These are phyloP conservation scores for Sarocladium strictum DNA, from an alignment of 2,329 filamentous ascomycete genomes.

Conservation along the genomic window DNA sequence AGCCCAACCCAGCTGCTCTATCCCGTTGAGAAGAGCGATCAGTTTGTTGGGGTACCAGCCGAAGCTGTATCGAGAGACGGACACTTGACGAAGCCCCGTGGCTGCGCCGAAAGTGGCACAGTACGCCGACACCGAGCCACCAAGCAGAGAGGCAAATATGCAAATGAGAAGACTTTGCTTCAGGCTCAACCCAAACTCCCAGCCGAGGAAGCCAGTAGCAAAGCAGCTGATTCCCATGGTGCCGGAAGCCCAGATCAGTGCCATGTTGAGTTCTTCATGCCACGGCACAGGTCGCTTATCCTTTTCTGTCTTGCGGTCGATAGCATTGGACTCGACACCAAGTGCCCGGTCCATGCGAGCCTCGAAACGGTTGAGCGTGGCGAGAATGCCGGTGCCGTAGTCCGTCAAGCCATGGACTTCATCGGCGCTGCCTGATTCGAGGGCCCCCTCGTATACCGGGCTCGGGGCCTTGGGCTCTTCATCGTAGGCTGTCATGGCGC, in stretches of 20 bases:
- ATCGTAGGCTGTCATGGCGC: neutral
- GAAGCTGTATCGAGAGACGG: conserved; percentile 67
- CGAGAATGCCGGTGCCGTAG: conserved; percentile 21
- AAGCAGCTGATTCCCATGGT: conserved; percentile 48
- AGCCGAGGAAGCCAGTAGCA: conserved; percentile 44
- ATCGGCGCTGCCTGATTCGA: neutral
- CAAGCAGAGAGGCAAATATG: conserved; percentile 38
- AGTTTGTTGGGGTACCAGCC: conserved; percentile 64
- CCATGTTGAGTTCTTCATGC: conserved; percentile 41
- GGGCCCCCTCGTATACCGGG: neutral
- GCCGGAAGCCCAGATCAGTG: conserved; percentile 43
- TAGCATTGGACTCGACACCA: conserved; percentile 42
- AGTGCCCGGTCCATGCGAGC: conserved; percentile 37
- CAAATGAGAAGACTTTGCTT: conserved; percentile 37
- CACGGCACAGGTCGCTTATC: conserved; percentile 26
- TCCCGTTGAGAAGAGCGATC: conserved; percentile 57
- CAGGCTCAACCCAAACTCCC: conserved; percentile 40
- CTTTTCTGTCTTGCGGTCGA: conserved; percentile 38
- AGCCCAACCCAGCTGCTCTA: conserved; percentile 69
- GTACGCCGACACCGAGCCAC: conserved; percentile 11
- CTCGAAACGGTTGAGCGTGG: conserved; percentile 34
- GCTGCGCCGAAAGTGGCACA: conserved; percentile 50
- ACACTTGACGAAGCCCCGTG: conserved; percentile 71
- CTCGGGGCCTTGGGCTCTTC: neutral
- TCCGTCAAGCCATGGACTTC: neutral